Conservation (phyloP, 1,139 yeast species). For the Lodderomyces margitis region DNA sequence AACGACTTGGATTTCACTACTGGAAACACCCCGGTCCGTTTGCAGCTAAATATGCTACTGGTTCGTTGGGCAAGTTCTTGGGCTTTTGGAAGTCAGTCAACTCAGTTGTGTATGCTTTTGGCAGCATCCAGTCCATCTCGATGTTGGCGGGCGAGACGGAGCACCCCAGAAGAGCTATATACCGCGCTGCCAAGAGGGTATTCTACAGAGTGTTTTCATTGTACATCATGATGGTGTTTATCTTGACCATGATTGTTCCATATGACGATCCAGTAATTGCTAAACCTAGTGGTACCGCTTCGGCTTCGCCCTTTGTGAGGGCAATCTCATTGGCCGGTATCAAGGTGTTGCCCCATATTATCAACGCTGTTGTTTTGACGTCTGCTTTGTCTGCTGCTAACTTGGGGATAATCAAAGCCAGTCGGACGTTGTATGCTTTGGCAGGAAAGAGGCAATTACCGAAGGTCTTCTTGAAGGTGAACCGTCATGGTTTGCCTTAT, state of each 20-base stretch:
- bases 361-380: conserved; percentile 26
- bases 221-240: conserved; percentile 43
- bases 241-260: conserved; percentile 47
- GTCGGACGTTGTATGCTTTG: conserved; percentile 40
- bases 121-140: conserved; percentile 39
- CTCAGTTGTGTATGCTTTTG: conserved; percentile 27
- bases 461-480: conserved; percentile 37
- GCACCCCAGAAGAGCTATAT: conserved; percentile 47
- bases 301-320: conserved; percentile 49
- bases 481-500: conserved; percentile 20
- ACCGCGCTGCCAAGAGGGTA: conserved; percentile 46
- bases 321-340: conserved; percentile 22
- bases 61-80: conserved; percentile 62
- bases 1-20: conserved; percentile 23
- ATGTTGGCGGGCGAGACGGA: conserved; percentile 49
- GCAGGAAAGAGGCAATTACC: conserved; percentile 45
- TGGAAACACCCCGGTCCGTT: conserved; percentile 48
- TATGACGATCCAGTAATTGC: conserved; percentile 39
- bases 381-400: conserved; percentile 46
- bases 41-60: conserved; percentile 53
- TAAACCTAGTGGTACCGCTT: conserved; percentile 43
- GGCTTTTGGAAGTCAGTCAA: conserved; percentile 48
- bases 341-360: conserved; percentile 38
- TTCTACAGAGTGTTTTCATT: conserved; percentile 44
- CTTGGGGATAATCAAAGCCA: conserved; percentile 41